phyloP scores from a whole-genome alignment of 2,329 filamentous ascomycete genomes.

The Verticillium albo-atrum region DNA sequence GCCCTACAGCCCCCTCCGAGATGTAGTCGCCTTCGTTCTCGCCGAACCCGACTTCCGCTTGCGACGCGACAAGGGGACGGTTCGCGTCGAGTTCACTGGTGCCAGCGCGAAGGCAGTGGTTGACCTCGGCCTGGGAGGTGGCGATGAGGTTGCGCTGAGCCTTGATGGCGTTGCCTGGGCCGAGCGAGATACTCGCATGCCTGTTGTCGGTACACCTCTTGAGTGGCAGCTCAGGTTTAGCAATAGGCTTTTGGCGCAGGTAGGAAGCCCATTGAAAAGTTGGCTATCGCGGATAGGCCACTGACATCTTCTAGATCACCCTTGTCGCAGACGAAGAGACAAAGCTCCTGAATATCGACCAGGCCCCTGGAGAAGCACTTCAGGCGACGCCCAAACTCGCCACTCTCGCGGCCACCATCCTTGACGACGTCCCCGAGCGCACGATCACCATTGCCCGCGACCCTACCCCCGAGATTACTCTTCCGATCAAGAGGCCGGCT shows the following conservation, averaged over 20 bases:
- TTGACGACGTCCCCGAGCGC: neutral
- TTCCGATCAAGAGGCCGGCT: conserved; percentile 27
- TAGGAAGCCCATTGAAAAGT: conserved; percentile 15
- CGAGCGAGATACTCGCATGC: conserved; percentile 42
- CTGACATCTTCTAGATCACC: neutral
- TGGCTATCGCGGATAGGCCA: neutral
- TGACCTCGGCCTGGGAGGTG: conserved; percentile 66
- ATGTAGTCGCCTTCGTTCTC: conserved; percentile 71
- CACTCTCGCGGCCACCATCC: neutral
- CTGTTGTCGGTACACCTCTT: conserved; percentile 45
- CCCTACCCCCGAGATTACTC: conserved; percentile 10
- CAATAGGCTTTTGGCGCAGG: conserved; percentile 43
- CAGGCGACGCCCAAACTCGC: neutral
- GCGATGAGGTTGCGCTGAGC: conserved; percentile 67
- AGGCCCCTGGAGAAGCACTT: conserved; percentile 17
- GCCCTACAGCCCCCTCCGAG: conserved; percentile 80
- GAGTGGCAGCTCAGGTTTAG: conserved; percentile 57
- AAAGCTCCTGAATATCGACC: conserved; percentile 50
- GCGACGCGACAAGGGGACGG: conserved; percentile 71
- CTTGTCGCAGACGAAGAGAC: conserved; percentile 22
- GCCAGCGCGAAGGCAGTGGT: conserved; percentile 66
- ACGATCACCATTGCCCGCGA: neutral
- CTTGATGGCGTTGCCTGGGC: conserved; percentile 67
- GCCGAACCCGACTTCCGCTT: conserved; percentile 81
- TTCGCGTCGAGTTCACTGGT: conserved; percentile 72